These are phyloP conservation scores for Marasmius sp. DNA, from an alignment of 1,284 basidiomycete species.

Conservation along the genomic window DNA sequence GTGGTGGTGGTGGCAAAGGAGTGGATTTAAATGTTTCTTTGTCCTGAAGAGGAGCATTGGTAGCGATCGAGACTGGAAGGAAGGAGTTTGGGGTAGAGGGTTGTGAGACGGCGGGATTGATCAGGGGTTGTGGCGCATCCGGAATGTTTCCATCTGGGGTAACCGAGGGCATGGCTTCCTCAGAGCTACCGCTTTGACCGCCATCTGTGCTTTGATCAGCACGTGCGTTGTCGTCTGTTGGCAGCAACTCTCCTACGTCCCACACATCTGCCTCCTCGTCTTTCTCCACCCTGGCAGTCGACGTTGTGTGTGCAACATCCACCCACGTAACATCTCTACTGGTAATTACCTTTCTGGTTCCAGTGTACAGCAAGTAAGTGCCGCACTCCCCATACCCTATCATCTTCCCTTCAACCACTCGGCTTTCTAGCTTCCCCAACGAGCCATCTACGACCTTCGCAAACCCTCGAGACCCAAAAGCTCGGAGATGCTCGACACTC, in stretches of 20 bases:
- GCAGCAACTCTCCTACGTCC: background rate
- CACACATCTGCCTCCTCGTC: background rate
- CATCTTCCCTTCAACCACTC: slow-evolving; percentile 17
- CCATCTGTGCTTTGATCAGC: background rate
- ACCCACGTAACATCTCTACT: slow-evolving; percentile 24
- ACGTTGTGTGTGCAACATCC: too few species aligned
- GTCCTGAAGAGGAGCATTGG: too few species aligned
- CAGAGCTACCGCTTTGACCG: too few species aligned
- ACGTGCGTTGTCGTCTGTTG: background rate
- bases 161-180: too few species aligned
- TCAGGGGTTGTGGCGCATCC: too few species aligned
- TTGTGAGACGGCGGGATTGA: too few species aligned
- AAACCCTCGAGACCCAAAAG: slow-evolving; percentile 22
- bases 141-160: background rate
- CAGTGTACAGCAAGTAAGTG: slow-evolving; percentile 18
- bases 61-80: too few species aligned
- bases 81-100: too few species aligned
- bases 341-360: slow-evolving; percentile 4
- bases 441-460: slow-evolving; percentile 22
- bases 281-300: slow-evolving; percentile 8
- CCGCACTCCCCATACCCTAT: slow-evolving; percentile 22
- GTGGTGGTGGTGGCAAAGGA: too few species aligned
- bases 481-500: slow-evolving; percentile 25
- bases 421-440: slow-evolving; percentile 20
- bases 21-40: too few species aligned